Percentiles rank a stretch among this genome's conserved stretches.
Conservation (phyloP, 306 rosid species). For the Pyrus bretschneideri region DNA sequence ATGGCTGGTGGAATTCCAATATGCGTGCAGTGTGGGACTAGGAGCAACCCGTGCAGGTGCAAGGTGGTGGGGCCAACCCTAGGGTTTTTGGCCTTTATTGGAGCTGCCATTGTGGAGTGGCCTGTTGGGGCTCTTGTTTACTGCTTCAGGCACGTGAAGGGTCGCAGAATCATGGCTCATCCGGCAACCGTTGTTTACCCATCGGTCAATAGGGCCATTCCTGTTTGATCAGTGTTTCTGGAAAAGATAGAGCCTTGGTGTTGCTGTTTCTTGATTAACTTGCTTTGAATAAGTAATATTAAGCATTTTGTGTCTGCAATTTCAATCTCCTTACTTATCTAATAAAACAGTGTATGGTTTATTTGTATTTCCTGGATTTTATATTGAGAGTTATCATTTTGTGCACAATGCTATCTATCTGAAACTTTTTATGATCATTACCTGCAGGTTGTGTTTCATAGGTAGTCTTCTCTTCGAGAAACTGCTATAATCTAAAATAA, state of each 20-base stretch:
- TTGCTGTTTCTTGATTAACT: neutral
- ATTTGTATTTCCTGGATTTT: too few relatives aligned
- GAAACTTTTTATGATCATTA: too few relatives aligned
- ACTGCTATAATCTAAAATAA: too few relatives aligned
- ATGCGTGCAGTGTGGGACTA: slow-evolving; percentile 63
- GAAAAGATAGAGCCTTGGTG: neutral
- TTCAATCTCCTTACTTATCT: too few relatives aligned
- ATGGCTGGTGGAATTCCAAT: slow-evolving; percentile 30
- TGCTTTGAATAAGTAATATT: neutral
- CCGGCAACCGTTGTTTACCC: slow-evolving; percentile 69
- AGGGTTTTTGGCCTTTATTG: slow-evolving; percentile 53
- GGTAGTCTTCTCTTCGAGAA: too few relatives aligned
- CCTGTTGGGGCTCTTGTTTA: slow-evolving; percentile 68
- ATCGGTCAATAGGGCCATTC: slow-evolving; percentile 36
- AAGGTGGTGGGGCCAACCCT: slow-evolving; percentile 76
- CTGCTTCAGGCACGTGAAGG: slow-evolving; percentile 50
- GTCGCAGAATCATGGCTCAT: slow-evolving; percentile 73
- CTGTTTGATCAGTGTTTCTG: slow-evolving; percentile 17
- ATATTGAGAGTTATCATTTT: too few relatives aligned
- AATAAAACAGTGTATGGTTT: too few relatives aligned
- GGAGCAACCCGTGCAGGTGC: slow-evolving; percentile 77
- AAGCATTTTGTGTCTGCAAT: too few relatives aligned
- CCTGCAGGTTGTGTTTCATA: too few relatives aligned
- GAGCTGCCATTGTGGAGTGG: slow-evolving; percentile 67
- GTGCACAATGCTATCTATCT: too few relatives aligned